These are phyloP conservation scores for Phaeosphaeria sp. DNA, from an alignment of 2,329 filamentous ascomycete species.

Conservation along the genomic window DNA sequence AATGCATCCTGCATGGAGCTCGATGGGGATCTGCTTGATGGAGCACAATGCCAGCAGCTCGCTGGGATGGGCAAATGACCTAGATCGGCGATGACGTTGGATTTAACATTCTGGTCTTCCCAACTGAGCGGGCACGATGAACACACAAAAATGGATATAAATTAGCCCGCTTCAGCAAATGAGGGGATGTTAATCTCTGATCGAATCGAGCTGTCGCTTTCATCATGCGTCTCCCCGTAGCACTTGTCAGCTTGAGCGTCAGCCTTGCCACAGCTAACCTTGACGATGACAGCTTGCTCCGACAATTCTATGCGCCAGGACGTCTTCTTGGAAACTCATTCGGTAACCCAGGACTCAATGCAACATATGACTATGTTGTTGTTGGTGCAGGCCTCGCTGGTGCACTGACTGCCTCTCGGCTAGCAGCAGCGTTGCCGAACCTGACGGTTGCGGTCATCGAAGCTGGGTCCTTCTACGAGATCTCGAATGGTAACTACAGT, in stretches of 20 bases:
- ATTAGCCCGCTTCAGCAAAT: background rate
- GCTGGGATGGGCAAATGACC: background rate
- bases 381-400: constrained; percentile 34
- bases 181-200: background rate
- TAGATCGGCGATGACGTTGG: background rate
- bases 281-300: constrained; percentile 7
- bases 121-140: background rate
- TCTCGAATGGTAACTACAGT: constrained; percentile 28
- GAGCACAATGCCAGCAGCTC: background rate
- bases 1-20: background rate
- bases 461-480: constrained; percentile 36
- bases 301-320: constrained; percentile 14
- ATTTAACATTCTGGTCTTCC: background rate
- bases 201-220: background rate
- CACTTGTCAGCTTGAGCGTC: background rate
- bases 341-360: constrained; percentile 28
- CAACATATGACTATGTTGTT: constrained; percentile 34
- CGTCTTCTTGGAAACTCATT: constrained; percentile 14
- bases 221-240: background rate
- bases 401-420: constrained; percentile 23
- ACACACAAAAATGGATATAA: background rate
- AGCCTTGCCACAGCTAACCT: constrained; percentile 4
- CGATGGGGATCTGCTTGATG: background rate
- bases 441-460: constrained; percentile 31
- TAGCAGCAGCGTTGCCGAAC: constrained; percentile 16